Conservation (phyloP, 768 basidiomycete species). For the Naganishia onofrii region DNA sequence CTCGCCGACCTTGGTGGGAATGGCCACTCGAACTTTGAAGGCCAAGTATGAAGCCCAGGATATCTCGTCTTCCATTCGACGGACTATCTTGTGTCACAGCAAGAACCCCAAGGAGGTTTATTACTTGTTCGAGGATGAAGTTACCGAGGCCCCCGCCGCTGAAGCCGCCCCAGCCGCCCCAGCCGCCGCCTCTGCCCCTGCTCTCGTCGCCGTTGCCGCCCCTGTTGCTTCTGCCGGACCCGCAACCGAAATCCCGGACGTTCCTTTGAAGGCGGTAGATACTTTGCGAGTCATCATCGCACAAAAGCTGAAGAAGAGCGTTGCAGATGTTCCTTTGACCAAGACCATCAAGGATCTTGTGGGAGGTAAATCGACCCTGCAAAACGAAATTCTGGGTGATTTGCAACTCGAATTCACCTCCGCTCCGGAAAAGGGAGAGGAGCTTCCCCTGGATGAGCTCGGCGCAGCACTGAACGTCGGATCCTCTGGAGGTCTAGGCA, state of each 20-base stretch:
- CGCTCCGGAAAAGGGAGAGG: slow-evolving; percentile 97
- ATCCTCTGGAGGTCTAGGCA: slow-evolving; percentile 82
- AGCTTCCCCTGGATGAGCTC: slow-evolving; percentile 91
- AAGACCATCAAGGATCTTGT: slow-evolving; percentile 99
- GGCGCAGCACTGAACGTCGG: slow-evolving; percentile 78
- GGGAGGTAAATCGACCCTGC: slow-evolving; percentile 95
- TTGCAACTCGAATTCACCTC: slow-evolving; percentile 90
- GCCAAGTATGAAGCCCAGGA: slow-evolving; percentile 86
- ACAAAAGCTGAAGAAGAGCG: slow-evolving; percentile 95
- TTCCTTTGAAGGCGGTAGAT: slow-evolving; percentile 84
- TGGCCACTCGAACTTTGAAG: slow-evolving; percentile 48
- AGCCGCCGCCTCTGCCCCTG: slow-evolving; percentile 54
- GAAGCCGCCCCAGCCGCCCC: slow-evolving; percentile 54
- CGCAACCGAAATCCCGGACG: slow-evolving; percentile 78
- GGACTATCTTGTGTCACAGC: slow-evolving; percentile 83
- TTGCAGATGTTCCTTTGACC: slow-evolving; percentile 79
- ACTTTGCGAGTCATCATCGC: slow-evolving; percentile 84
- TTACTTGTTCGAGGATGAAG: slow-evolving; percentile 92
- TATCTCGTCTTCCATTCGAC: slow-evolving; percentile 72
- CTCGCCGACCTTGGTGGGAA: slow-evolving; percentile 86
- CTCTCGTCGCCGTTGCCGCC: slow-evolving; percentile 53
- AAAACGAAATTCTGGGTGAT: slow-evolving; percentile 97
- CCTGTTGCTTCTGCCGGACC: slow-evolving; percentile 56
- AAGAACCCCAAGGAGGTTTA: slow-evolving; percentile 97
- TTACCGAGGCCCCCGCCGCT: slow-evolving; percentile 52